Conservation (phyloP, 805 yeast species). For the Wickerhamiella brachini region DNA sequence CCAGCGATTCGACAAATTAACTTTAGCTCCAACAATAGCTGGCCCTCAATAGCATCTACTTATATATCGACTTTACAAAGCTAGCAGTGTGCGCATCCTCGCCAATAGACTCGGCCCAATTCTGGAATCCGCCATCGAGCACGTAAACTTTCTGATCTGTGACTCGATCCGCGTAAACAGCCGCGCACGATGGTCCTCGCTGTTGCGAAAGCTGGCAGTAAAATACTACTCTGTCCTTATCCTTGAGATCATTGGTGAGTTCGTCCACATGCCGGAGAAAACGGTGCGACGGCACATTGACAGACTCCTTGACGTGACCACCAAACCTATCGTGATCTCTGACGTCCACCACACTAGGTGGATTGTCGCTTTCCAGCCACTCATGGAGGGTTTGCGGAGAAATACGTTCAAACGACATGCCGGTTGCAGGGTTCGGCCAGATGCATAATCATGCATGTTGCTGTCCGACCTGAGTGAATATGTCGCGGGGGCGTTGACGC, state of each 20-base stretch:
- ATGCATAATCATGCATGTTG: background rate
- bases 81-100: constrained; percentile 47
- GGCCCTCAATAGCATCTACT: constrained; percentile 1
- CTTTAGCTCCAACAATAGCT: background rate
- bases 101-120: constrained; percentile 73
- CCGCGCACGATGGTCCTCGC: constrained; percentile 79
- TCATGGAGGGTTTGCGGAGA: constrained; percentile 17
- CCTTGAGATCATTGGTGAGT: constrained; percentile 26
- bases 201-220: constrained; percentile 88
- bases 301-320: constrained; percentile 47
- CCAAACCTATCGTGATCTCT: constrained; percentile 75
- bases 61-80: constrained; percentile 15
- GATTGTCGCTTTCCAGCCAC: constrained; percentile 20
- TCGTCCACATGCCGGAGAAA: constrained; percentile 30
- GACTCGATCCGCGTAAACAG: constrained; percentile 34
- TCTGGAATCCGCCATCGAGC: constrained; percentile 69
- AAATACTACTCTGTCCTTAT: constrained; percentile 50
- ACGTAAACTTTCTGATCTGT: constrained; percentile 44
- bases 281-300: constrained; percentile 40
- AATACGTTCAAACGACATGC: constrained; percentile 4
- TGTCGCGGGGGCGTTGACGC: background rate
- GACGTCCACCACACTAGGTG: constrained; percentile 53
- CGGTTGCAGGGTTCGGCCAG: background rate
- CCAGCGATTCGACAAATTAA: background rate
- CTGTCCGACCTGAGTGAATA: background rate